Conservation (phyloP, 225 moss, liverwort and hornwort species). For the Pleurozium schreberi region DNA sequence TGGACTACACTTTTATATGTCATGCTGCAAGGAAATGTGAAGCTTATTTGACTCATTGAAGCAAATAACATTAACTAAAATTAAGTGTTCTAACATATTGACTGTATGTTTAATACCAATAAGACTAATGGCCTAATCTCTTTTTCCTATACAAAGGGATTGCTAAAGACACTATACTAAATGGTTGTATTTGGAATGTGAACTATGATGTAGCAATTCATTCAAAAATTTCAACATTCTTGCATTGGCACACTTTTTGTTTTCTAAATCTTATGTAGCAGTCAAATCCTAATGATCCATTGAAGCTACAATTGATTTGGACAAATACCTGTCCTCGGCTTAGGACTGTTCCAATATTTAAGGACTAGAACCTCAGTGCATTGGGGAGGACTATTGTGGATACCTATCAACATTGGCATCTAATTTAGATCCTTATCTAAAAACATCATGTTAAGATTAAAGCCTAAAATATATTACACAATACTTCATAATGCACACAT, state of each 20-base stretch:
- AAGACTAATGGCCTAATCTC: too few species aligned
- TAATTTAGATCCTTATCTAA: neutral
- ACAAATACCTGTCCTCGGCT: neutral
- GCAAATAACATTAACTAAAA: too few species aligned
- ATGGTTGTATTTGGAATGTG: too few species aligned
- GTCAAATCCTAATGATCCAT: neutral
- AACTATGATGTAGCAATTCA: neutral
- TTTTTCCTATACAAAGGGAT: too few species aligned
- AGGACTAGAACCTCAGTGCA: neutral
- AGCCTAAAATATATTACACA: neutral
- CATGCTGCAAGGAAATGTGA: too few species aligned
- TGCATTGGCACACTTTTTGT: neutral
- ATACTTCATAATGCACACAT: neutral
- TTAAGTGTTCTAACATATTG: too few species aligned
- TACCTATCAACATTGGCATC: neutral
- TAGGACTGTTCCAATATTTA: neutral
- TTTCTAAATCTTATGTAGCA: neutral
- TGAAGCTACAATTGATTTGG: neutral
- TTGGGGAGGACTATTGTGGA: rapidly evolving
- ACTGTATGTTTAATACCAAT: too few species aligned
- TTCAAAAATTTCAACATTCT: neutral
- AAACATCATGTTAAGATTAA: neutral
- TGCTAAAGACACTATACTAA: too few species aligned
- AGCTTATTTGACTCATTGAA: too few species aligned
- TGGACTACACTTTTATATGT: too few species aligned